phyloP scores from a whole-genome alignment of 2,329 filamentous ascomycete genomes.

The Aspergillus texensis region DNA sequence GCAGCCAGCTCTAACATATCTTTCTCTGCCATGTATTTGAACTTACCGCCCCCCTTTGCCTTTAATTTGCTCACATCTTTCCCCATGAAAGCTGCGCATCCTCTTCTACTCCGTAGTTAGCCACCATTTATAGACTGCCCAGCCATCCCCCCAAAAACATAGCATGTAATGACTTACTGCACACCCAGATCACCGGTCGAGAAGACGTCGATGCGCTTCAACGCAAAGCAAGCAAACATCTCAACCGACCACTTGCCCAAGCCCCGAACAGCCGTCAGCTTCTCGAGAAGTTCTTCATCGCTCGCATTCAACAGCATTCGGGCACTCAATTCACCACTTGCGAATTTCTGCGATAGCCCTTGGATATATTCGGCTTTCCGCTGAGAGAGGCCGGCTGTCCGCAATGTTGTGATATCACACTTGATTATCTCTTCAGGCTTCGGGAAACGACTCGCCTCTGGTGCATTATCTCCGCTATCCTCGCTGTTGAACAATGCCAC shows the following conservation, averaged over 20 bases:
- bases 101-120: constrained; percentile 55
- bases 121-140: not conserved
- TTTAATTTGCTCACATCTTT: constrained; percentile 84
- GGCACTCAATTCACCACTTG: constrained; percentile 71
- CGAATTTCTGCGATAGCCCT: constrained; percentile 82
- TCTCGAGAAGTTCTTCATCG: constrained; percentile 84
- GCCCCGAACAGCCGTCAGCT: constrained; percentile 81
- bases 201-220: constrained; percentile 94
- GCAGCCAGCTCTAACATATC: constrained; percentile 86
- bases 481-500: constrained; percentile 66
- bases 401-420: constrained; percentile 67
- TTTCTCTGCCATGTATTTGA: constrained; percentile 95
- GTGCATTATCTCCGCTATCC: constrained; percentile 16
- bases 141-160: not conserved
- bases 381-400: constrained; percentile 85
- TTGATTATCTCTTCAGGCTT: constrained; percentile 71
- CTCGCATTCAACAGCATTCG: constrained; percentile 74
- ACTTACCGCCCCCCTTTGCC: constrained; percentile 77
- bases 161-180: constrained; percentile 57
- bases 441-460: constrained; percentile 60
- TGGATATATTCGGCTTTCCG: constrained; percentile 94
- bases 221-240: constrained; percentile 96
- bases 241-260: constrained; percentile 90
- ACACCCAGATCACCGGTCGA: constrained; percentile 90
- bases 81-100: constrained; percentile 86